Conservation (phyloP, 176 grass and related monocot genomes). For the Raddia guianensis region DNA sequence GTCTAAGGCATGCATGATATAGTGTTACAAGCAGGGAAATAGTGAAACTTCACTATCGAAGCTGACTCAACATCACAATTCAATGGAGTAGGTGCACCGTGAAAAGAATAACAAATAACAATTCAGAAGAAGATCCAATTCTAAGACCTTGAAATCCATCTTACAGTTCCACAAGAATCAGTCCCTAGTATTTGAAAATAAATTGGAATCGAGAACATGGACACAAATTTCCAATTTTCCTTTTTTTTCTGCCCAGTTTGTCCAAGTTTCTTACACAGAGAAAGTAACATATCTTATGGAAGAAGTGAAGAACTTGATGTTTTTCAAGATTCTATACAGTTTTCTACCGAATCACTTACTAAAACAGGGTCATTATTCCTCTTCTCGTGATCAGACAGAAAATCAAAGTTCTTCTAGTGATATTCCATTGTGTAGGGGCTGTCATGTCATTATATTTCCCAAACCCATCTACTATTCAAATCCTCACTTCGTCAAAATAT, state of each 20-base stretch:
- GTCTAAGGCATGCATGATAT: neutral
- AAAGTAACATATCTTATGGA: neutral
- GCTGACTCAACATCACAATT: conserved; percentile 15
- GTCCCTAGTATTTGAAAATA: neutral
- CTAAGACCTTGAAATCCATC: neutral
- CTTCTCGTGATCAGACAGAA: neutral
- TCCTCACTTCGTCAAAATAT: too few relatives aligned
- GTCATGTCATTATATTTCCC: conserved; percentile 32
- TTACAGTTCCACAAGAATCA: conserved; percentile 19
- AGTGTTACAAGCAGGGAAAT: neutral
- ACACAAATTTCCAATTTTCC: neutral
- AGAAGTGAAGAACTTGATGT: neutral
- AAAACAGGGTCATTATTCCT: neutral
- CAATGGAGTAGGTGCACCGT: neutral
- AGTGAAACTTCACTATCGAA: neutral
- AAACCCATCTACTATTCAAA: neutral
- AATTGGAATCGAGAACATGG: neutral
- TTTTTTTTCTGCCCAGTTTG: neutral
- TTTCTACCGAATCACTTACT: conserved; percentile 1
- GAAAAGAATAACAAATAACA: conserved; percentile 27
- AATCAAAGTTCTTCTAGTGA: neutral
- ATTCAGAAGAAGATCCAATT: neutral
- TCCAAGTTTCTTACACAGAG: neutral
- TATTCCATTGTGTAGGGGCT: neutral
- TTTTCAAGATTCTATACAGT: neutral